Evolutionary conservation across 2,329 filamentous ascomycete genomes (phyloP), one percentile per base, ranked within the genome.

Genomic region (Penicillium brasilianum): DNA sequence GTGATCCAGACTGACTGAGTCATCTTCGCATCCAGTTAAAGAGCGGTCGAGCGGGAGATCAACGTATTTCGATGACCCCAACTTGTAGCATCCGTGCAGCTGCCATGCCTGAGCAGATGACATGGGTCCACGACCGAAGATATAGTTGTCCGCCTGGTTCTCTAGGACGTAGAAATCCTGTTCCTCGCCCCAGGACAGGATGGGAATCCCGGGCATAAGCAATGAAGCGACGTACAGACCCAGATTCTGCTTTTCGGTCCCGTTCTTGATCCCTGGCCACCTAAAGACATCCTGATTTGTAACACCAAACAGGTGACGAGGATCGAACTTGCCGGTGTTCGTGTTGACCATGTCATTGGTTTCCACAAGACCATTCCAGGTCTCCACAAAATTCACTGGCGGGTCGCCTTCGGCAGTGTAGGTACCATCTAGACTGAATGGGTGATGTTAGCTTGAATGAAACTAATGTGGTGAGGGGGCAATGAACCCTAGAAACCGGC

Each of bases 231-330:
- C 78, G 68, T 48, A 85, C 87, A 22, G 83, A 76, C 5, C 81
- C 86, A 10, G 88, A 73, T 88, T 74, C 71, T 85, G 82, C 44
- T 84, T 80, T 64, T 86, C 77, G 0, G 83, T 83, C 10, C 87
- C 86, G 59, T 85, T 81, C 44, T 78, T 74, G 34, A 88, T 78
- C 13, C 84, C 81, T 16, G 86, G 86, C 86, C 87, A 89, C 44
- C 86, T 80, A 69, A 89, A 85, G 8, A 88, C 85, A 70, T 89
- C 87, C 74, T 89, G 87, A 68, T 89, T 88, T 3, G 85, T 87
- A 2, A 83, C 81, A 53, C 87, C 87, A 69, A 83, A 88, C 81
- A 89, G 83, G 67, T 89, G 86, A 4, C 87, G 81, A 3, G 87
- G 87, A 66, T 89, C 87, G 57, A 87, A 86, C 55, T 83, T 72